These are phyloP conservation scores for Polytrichum formosum DNA, from an alignment of 225 moss, liverwort and hornwort genomes.

Conservation along the genomic window DNA sequence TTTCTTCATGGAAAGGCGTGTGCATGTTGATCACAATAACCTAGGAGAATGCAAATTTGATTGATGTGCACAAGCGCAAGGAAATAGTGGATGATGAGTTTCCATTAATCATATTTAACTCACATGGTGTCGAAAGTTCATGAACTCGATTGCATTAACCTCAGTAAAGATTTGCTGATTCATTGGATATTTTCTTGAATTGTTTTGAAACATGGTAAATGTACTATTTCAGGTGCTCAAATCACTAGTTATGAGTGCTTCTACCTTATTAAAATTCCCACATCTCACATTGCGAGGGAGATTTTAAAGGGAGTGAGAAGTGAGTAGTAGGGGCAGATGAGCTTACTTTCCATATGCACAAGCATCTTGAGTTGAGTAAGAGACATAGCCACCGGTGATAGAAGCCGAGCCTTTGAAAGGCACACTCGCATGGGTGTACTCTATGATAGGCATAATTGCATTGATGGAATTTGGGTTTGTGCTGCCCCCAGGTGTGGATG, in stretches of 20 bases:
- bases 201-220: background rate
- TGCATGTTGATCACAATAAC: too few relatives aligned
- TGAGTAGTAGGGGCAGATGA: background rate
- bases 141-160: too few relatives aligned
- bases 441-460: constrained; percentile 64
- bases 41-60: too few relatives aligned
- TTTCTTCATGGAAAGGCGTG: too few relatives aligned
- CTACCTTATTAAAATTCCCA: background rate
- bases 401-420: constrained; percentile 16
- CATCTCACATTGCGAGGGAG: background rate
- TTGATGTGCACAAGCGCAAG: too few relatives aligned
- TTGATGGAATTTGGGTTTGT: constrained; percentile 55
- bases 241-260: background rate
- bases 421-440: constrained; percentile 44
- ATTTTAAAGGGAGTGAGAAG: background rate
- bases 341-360: constrained; percentile 81
- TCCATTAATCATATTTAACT: too few relatives aligned
- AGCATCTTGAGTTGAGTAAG: constrained; percentile 69
- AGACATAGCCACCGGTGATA: constrained; percentile 73
- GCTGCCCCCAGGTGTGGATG: constrained; percentile 55
- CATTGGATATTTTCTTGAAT: background rate
- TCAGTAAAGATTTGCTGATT: too few relatives aligned
- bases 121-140: too few relatives aligned
- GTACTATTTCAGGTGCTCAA: background rate
- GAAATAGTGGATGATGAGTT: too few relatives aligned